phyloP scores from a whole-genome alignment of 352 stramenopile genomes.

The Globisporangium nagaii region DNA sequence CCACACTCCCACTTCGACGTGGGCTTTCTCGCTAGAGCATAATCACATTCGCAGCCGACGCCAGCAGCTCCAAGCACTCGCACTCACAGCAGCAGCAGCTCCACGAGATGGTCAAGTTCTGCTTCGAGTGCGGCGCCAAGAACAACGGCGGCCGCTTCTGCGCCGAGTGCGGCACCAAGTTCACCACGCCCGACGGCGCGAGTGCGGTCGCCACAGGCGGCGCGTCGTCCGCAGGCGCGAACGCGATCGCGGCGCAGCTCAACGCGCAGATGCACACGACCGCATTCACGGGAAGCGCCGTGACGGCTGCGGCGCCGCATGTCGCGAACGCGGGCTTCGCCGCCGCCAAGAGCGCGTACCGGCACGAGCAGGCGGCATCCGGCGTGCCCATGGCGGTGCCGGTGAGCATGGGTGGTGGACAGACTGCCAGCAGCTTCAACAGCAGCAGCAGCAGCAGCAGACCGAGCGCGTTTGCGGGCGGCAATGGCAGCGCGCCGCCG shows the following conservation, averaged over 20 bases:
- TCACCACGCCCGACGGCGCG: conserved; percentile 16
- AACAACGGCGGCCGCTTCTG: conserved; percentile 56
- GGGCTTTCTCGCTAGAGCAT: not conserved
- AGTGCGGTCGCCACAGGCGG: not conserved
- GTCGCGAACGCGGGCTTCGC: conserved; percentile 4
- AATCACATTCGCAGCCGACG: not conserved
- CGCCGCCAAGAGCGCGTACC: not conserved
- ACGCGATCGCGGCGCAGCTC: conserved; percentile 12
- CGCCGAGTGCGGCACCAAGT: conserved; percentile 51
- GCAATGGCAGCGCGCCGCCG: conserved; percentile 2
- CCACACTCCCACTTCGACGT: not conserved
- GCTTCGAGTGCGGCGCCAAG: conserved; percentile 47
- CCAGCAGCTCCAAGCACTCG: not conserved
- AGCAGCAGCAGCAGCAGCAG: conserved; percentile 1
- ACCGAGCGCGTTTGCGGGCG: conserved; percentile 9
- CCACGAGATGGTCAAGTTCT: conserved; percentile 45
- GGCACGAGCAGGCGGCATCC: not conserved
- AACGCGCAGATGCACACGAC: conserved; percentile 9
- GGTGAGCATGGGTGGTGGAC: not conserved
- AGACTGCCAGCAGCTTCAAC: not conserved
- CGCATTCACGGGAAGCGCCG: conserved; percentile 4
- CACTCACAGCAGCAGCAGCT: not conserved
- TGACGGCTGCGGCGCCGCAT: conserved; percentile 2
- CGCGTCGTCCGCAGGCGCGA: conserved; percentile 3
- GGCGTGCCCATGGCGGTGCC: conserved; percentile 12